These are phyloP conservation scores for Pestalotiopsis sp. DNA, from an alignment of 2,329 filamentous ascomycete genomes.

Conservation along the genomic window DNA sequence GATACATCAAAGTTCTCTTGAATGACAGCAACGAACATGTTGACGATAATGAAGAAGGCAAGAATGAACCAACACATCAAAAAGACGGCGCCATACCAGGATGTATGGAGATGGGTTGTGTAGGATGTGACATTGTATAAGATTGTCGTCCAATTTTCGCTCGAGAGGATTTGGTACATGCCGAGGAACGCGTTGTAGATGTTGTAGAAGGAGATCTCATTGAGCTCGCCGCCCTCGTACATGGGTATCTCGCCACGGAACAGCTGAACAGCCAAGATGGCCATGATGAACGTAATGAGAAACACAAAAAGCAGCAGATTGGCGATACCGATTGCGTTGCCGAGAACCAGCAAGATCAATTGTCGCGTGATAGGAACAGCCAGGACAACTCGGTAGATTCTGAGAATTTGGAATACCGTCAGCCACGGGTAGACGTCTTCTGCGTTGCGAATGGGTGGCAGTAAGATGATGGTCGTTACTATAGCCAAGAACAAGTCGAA, in stretches of 20 bases:
- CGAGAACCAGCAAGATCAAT: slow-evolving; percentile 83
- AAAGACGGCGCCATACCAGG: slow-evolving; percentile 91
- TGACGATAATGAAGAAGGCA: slow-evolving; percentile 91
- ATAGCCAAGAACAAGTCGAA: slow-evolving; percentile 80
- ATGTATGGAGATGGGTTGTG: slow-evolving; percentile 65
- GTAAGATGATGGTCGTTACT: slow-evolving; percentile 79
- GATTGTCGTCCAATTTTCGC: slow-evolving; percentile 91
- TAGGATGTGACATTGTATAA: slow-evolving; percentile 79
- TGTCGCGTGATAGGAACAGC: slow-evolving; percentile 85
- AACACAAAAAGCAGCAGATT: slow-evolving; percentile 98
- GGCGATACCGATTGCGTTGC: slow-evolving; percentile 87
- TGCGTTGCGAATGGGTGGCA: slow-evolving; percentile 75
- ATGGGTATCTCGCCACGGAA: slow-evolving; percentile 83
- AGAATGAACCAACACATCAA: slow-evolving; percentile 95
- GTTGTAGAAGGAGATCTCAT: slow-evolving; percentile 77
- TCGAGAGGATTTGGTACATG: slow-evolving; percentile 96
- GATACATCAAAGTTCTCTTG: slow-evolving; percentile 99
- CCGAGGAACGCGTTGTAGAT: slow-evolving; percentile 96
- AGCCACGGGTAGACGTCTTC: slow-evolving; percentile 81
- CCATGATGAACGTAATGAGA: slow-evolving; percentile 87
- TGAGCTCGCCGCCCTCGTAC: slow-evolving; percentile 59
- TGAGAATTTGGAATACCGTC: slow-evolving; percentile 87
- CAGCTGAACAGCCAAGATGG: slow-evolving; percentile 90
- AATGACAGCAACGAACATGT: slow-evolving; percentile 99
- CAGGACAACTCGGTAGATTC: slow-evolving; percentile 88